A percentile compares a stretch with the other conserved stretches of the same genome.
These are phyloP conservation scores for Orychophragmus violaceus DNA, from an alignment of 345 rosid species.

Conservation along the genomic window DNA sequence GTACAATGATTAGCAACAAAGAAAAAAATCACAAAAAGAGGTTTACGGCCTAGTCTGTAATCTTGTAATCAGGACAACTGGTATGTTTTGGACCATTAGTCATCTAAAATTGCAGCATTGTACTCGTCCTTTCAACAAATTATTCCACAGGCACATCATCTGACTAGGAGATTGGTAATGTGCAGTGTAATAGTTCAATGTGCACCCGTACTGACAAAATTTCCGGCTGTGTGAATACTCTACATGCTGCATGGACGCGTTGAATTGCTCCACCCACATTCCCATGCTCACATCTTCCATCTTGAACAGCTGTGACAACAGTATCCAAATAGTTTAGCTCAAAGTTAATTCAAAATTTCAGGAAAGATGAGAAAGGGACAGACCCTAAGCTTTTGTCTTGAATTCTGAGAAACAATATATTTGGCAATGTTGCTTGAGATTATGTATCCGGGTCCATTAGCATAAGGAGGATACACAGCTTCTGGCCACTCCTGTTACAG, in stretches of 20 bases:
- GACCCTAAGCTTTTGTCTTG: constrained; percentile 58
- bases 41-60: neutral
- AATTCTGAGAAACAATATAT: constrained; percentile 54
- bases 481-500: constrained; percentile 94
- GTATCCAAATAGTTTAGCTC: neutral
- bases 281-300: constrained; percentile 99
- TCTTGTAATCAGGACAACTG: neutral
- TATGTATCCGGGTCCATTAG: constrained; percentile 88
- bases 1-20: constrained; percentile 1
- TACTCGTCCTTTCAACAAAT: constrained; percentile 65
- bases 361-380: neutral
- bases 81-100: constrained; percentile 19
- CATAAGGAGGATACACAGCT: constrained; percentile 87
- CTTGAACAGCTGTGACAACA: constrained; percentile 73
- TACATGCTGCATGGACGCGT: constrained; percentile 46
- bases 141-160: constrained; percentile 90
- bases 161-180: constrained; percentile 97
- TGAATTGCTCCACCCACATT: constrained; percentile 92
- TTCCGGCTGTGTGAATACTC: constrained; percentile 92
- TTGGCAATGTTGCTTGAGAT: constrained; percentile 71
- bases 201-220: constrained; percentile 93
- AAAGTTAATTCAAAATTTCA: neutral
- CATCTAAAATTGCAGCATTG: constrained; percentile 88
- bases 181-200: constrained; percentile 77
- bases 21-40: neutral